Base-by-base conservation (phyloP, 2,329 filamentous ascomycete genomes). In the Beauveria caledonica region DNA sequence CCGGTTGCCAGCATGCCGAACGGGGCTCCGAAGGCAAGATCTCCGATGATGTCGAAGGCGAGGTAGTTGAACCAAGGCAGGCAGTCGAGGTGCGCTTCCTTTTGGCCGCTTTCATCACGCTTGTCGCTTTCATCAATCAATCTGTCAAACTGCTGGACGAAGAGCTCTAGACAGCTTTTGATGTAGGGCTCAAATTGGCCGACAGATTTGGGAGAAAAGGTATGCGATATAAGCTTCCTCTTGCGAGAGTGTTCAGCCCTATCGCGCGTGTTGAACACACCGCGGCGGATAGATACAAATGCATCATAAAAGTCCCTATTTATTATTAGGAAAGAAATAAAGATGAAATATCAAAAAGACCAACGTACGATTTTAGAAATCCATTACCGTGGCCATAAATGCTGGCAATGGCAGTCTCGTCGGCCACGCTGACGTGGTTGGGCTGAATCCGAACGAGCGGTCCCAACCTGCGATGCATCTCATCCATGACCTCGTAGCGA, bases 101-200 rank as follows among this genome's bases (percentile, higher is more conserved):
- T 74, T 25, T 81, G 77, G 13, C 86, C 87, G 60, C 80, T 83
- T 5, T 79, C 80, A 23, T 68, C 80, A 67, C 50, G 76, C n/a
- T 69, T 76, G 48, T 77, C 68, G 11, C 76, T 73, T 11, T 78
- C 73, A 4, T 71, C 68, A 27, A 77, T 78, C 8, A 93, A 75
- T 19, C 77, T 77, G 68, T 90, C 88, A 82, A 91, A 90, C 71
- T 91, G 85, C 62, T 78, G 77, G 25, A 89, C 84, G 61, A 96
- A 89, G 15, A 86, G 76, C 62, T 88, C 84, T 3, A 96, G 80
- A 71, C 95, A 96, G 65, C 80, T 77, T 69, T 90, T 87, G 66
- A 96, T 93, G 73, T 93, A 96, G 56, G 91, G 89, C 76, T 96
- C 92, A 70, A 96, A 95, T 71, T 96, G 86, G 62, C 81, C 80